Percentiles rank a stretch among this genome's conserved stretches.
phyloP scores from a whole-genome alignment of 331 rosid species.

The Acacia pycnantha region DNA sequence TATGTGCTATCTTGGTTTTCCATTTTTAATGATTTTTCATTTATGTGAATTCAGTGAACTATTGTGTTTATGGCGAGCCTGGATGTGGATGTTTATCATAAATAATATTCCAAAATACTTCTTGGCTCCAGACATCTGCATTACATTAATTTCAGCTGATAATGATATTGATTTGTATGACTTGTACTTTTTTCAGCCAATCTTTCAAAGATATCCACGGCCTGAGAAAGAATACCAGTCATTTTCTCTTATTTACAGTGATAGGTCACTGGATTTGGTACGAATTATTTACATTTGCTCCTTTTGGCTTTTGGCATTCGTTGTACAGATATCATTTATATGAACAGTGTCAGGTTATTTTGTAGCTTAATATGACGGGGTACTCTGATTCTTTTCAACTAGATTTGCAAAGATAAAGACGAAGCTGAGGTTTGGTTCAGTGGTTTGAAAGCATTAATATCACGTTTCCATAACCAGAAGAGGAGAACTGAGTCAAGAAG shows the following conservation, averaged over 20 bases:
- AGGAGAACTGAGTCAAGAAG: slow-evolving; percentile 81
- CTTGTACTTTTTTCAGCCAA: slow-evolving; percentile 58
- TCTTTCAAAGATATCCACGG: slow-evolving; percentile 77
- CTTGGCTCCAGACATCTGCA: slow-evolving; percentile 11
- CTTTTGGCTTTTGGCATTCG: not conserved
- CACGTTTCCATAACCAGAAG: slow-evolving; percentile 59
- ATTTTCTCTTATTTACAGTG: slow-evolving; percentile 71
- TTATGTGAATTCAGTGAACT: not conserved
- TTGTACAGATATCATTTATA: not conserved
- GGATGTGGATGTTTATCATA: not conserved
- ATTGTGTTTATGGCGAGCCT: slow-evolving; percentile 4
- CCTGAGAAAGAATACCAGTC: slow-evolving; percentile 82
- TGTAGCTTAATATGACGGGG: slow-evolving; percentile 9
- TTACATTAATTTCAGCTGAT: not conserved
- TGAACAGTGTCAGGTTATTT: not conserved
- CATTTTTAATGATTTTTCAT: not conserved
- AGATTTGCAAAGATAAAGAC: slow-evolving; percentile 87
- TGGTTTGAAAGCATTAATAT: slow-evolving; percentile 70
- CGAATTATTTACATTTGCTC: not conserved
- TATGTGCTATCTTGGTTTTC: not conserved
- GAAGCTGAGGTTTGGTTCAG: slow-evolving; percentile 85
- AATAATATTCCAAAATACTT: slow-evolving; percentile 15
- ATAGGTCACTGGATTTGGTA: slow-evolving; percentile 74
- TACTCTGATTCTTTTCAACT: slow-evolving; percentile 28
- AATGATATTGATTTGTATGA: slow-evolving; percentile 6